A percentile compares a stretch with the other conserved stretches of the same genome.
Conservation (phyloP, 73 alveolate species). For the Paramecium sexaurelia region DNA sequence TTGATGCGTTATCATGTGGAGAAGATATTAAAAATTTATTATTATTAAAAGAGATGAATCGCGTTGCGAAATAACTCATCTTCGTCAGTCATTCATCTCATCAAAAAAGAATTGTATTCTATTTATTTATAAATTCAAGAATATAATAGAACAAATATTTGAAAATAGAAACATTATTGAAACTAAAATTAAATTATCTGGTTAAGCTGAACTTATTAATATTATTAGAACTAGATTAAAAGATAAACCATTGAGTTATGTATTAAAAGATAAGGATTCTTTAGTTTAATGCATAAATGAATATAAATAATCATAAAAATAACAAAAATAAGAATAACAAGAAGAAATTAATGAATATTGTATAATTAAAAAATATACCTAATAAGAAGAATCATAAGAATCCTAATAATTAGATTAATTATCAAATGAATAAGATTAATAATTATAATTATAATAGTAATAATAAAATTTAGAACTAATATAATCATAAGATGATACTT, state of each 20-base stretch:
- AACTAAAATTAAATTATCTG: slow-evolving; percentile 26
- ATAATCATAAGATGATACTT: neutral
- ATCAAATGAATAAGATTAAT: neutral
- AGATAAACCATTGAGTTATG: slow-evolving; percentile 29
- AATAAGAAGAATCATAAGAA: neutral
- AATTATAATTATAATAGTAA: neutral
- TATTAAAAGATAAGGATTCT: slow-evolving; percentile 26
- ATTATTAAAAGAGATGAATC: slow-evolving; percentile 54
- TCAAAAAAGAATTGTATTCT: neutral
- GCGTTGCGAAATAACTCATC: slow-evolving; percentile 23
- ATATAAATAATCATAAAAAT: neutral
- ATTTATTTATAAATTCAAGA: neutral
- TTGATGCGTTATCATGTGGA: slow-evolving; percentile 66
- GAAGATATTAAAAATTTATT: neutral
- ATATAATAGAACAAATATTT: neutral
- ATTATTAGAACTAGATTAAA: slow-evolving; percentile 28
- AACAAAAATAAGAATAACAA: neutral
- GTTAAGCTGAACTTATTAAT: slow-evolving; percentile 36
- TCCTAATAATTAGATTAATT: neutral
- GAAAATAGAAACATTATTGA: neutral
- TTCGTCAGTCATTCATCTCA: slow-evolving; percentile 31
- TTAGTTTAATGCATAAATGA: neutral
- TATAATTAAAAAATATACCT: neutral
- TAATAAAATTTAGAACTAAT: neutral
- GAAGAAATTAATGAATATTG: neutral